A percentile compares a stretch with the other conserved stretches of the same genome.
Conservation (phyloP, 2,329 filamentous ascomycete genomes). For the Pseudopyricularia cyperi region DNA sequence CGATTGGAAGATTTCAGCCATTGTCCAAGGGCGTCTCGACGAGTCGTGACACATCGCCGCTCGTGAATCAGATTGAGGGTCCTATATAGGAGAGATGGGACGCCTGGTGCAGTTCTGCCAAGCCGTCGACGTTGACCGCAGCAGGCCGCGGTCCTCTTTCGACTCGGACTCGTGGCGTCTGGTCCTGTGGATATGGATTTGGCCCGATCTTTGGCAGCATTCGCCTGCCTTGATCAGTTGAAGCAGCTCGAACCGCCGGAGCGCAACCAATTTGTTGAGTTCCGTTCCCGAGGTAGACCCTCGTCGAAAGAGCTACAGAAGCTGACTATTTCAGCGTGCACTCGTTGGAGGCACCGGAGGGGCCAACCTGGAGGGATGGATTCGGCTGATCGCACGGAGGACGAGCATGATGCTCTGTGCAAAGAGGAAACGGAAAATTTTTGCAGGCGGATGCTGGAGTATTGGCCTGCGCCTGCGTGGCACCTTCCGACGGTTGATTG, state of each 20-base stretch:
- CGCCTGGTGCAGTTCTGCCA: slow-evolving; percentile 10
- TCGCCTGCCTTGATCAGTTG: slow-evolving; percentile 24
- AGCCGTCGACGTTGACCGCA: background rate
- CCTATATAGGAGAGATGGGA: slow-evolving; percentile 12
- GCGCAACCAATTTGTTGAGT: background rate
- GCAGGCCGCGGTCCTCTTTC: slow-evolving; percentile 11
- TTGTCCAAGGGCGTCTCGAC: slow-evolving; percentile 9
- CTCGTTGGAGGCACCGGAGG: background rate
- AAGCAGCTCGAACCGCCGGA: slow-evolving; percentile 19
- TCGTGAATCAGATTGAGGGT: slow-evolving; percentile 11
- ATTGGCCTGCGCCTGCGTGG: slow-evolving; percentile 28
- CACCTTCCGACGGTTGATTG: slow-evolving; percentile 7
- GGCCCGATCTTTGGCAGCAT: slow-evolving; percentile 25
- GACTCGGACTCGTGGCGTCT: slow-evolving; percentile 12
- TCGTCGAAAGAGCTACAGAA: background rate
- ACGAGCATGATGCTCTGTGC: slow-evolving; percentile 17
- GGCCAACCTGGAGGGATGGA: slow-evolving; percentile 7
- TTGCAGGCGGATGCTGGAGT: slow-evolving; percentile 19
- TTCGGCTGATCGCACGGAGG: slow-evolving; percentile 1
- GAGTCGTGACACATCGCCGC: slow-evolving; percentile 7
- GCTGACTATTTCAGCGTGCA: background rate
- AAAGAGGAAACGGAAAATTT: slow-evolving; percentile 14
- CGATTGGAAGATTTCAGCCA: slow-evolving; percentile 29
- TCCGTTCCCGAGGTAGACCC: background rate
- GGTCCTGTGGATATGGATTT: slow-evolving; percentile 11